phyloP scores from a whole-genome alignment of 768 basidiomycete species.

The Mycena amicta region DNA sequence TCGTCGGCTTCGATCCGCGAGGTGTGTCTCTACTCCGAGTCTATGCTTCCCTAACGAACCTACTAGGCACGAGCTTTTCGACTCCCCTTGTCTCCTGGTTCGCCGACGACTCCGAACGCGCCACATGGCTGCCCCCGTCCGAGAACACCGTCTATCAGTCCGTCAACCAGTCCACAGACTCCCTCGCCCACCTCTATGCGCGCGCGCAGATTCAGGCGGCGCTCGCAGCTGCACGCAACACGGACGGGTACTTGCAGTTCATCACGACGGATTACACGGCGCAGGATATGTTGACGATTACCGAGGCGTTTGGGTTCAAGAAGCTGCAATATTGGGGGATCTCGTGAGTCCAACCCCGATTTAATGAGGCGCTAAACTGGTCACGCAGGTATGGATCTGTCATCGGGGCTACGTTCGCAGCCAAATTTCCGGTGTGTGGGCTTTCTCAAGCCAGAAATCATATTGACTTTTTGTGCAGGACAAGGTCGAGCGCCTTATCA shows the following conservation, averaged over 20 bases:
- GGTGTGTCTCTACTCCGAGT: slow-evolving; percentile 3
- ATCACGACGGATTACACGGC: slow-evolving; percentile 43
- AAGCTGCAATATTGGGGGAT: slow-evolving; percentile 37
- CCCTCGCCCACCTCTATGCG: slow-evolving; percentile 35
- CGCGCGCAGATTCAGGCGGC: slow-evolving; percentile 32
- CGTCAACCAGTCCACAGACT: slow-evolving; percentile 28
- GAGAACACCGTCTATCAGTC: slow-evolving; percentile 1
- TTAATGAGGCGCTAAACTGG: background rate
- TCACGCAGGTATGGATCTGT: slow-evolving; percentile 28
- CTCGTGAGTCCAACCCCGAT: slow-evolving; percentile 22
- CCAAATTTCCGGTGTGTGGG: slow-evolving; percentile 40
- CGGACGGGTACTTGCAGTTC: slow-evolving; percentile 26
- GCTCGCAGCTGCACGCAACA: slow-evolving; percentile 36
- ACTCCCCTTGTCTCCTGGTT: slow-evolving; percentile 11
- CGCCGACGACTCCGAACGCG: slow-evolving; percentile 13
- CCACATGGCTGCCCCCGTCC: slow-evolving; percentile 1
- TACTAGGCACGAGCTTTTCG: slow-evolving; percentile 8
- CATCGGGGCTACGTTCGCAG: slow-evolving; percentile 35
- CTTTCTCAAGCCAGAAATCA: no score
- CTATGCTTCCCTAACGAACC: background rate
- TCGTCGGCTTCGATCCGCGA: slow-evolving; percentile 12
- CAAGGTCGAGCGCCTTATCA: slow-evolving; percentile 34
- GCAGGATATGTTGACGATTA: slow-evolving; percentile 40
- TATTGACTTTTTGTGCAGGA: no score
- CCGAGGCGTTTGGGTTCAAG: slow-evolving; percentile 32